These are phyloP conservation scores for Sarcodon aspratus DNA, from an alignment of 768 basidiomycete species.

Conservation along the genomic window DNA sequence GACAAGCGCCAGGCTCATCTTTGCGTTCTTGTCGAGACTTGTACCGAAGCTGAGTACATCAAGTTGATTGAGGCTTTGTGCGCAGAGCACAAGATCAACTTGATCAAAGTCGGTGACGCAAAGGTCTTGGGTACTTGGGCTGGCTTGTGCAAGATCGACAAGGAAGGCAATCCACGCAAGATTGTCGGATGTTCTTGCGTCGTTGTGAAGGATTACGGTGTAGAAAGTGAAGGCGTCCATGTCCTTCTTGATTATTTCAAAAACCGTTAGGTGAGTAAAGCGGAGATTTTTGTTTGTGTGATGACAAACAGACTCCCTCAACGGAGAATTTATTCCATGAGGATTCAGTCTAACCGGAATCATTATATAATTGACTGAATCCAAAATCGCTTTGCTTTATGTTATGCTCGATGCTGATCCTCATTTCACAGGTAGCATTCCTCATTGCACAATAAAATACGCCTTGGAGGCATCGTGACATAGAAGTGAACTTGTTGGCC, in stretches of 20 bases:
- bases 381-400: slow-evolving; percentile 4
- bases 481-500: too few species aligned
- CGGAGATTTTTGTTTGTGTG: slow-evolving; percentile 23
- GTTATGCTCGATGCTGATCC: not conserved
- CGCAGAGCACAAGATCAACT: slow-evolving; percentile 97
- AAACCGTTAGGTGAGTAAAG: slow-evolving; percentile 51
- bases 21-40: slow-evolving; percentile 98
- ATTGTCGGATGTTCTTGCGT: slow-evolving; percentile 89
- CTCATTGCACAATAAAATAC: slow-evolving; percentile 2
- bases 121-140: slow-evolving; percentile 98
- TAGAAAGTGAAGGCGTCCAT: slow-evolving; percentile 89
- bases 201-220: slow-evolving; percentile 96
- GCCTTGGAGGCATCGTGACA: too few species aligned
- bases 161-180: slow-evolving; percentile 97
- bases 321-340: slow-evolving; percentile 62
- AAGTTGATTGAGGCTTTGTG: slow-evolving; percentile 99
- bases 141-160: slow-evolving; percentile 98
- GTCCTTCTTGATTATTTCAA: slow-evolving; percentile 96
- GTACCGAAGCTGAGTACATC: slow-evolving; percentile 99
- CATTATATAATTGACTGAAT: slow-evolving; percentile 70
- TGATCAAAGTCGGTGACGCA: slow-evolving; percentile 98
- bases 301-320: slow-evolving; percentile 93
- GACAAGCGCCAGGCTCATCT: slow-evolving; percentile 98
- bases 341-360: slow-evolving; percentile 83
- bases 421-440: not conserved